Conservation (phyloP, 1,284 basidiomycete species). For the Ganoderma boninense region DNA sequence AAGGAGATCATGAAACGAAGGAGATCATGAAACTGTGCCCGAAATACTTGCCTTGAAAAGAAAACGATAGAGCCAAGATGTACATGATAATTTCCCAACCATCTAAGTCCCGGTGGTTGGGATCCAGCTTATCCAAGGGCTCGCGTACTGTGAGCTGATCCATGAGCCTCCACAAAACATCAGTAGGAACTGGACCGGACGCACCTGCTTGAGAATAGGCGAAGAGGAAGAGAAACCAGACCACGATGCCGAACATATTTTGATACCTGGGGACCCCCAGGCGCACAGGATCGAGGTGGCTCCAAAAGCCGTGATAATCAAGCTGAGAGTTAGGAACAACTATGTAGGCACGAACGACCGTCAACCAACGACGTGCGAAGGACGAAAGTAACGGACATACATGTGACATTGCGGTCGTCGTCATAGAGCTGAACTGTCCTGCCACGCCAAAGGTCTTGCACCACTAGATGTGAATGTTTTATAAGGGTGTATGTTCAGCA, state of each 20-base stretch:
- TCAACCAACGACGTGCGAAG: background rate
- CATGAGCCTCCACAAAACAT: background rate
- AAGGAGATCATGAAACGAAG: background rate
- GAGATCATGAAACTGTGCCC: background rate
- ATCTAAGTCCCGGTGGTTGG: conserved; percentile 63
- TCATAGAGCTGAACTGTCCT: conserved; percentile 82
- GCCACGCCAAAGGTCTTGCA: conserved; percentile 83
- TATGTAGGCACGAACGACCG: conserved; percentile 37
- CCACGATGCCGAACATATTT: conserved; percentile 75
- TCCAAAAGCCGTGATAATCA: conserved; percentile 66
- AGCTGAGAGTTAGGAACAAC: conserved; percentile 68
- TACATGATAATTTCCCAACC: conserved; percentile 84
- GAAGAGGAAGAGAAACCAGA: conserved; percentile 88
- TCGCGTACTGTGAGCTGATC: conserved; percentile 62
- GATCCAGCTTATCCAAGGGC: conserved; percentile 69
- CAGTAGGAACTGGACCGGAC: conserved; percentile 33
- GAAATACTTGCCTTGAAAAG: conserved; percentile 71
- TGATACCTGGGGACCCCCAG: conserved; percentile 90
- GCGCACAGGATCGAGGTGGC: conserved; percentile 80
- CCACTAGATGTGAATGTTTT: conserved; percentile 51
- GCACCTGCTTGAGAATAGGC: conserved; percentile 87
- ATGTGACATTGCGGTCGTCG: conserved; percentile 73
- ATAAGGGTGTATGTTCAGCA: conserved; percentile 2
- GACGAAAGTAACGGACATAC: conserved; percentile 47
- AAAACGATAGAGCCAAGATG: conserved; percentile 77